Evolutionary conservation across 1,139 yeast species (phyloP).

Genomic region (Chernovozyma aurita): DNA sequence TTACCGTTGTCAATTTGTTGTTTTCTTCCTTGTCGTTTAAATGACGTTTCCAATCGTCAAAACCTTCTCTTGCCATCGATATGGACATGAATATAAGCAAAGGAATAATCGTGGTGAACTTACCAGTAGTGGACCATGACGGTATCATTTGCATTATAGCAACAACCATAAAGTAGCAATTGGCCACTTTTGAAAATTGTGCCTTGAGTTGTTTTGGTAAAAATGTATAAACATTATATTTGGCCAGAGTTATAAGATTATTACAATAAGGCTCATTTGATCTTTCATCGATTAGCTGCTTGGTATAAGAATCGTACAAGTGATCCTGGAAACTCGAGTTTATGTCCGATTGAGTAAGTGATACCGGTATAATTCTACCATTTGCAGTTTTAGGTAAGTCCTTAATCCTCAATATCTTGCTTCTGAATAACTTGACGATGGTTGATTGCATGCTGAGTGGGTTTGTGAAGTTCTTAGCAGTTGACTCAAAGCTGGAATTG

Average conservation of each 20-base stretch:
- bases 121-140: slow-evolving; percentile 96
- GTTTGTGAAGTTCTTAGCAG: slow-evolving; percentile 4
- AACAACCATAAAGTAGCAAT: slow-evolving; percentile 77
- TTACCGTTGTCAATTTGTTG: slow-evolving; percentile 48
- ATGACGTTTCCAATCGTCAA: slow-evolving; percentile 88
- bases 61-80: slow-evolving; percentile 89
- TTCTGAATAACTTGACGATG: slow-evolving; percentile 12
- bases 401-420: slow-evolving; percentile 39
- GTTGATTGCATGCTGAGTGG: not conserved
- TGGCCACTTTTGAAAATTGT: slow-evolving; percentile 90
- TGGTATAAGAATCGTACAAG: slow-evolving; percentile 21
- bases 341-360: slow-evolving; percentile 30
- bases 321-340: slow-evolving; percentile 26
- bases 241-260: slow-evolving; percentile 79
- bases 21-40: slow-evolving; percentile 83
- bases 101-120: slow-evolving; percentile 92
- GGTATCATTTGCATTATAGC: slow-evolving; percentile 96
- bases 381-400: slow-evolving; percentile 51
- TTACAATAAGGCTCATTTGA: slow-evolving; percentile 56
- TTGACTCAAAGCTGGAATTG: slow-evolving; percentile 6
- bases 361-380: slow-evolving; percentile 75
- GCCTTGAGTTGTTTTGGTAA: slow-evolving; percentile 85
- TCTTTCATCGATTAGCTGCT: slow-evolving; percentile 60
- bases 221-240: slow-evolving; percentile 77
- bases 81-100: slow-evolving; percentile 81